Conservation (phyloP, 2,329 filamentous ascomycete species). For the Penicillium digitatum region DNA sequence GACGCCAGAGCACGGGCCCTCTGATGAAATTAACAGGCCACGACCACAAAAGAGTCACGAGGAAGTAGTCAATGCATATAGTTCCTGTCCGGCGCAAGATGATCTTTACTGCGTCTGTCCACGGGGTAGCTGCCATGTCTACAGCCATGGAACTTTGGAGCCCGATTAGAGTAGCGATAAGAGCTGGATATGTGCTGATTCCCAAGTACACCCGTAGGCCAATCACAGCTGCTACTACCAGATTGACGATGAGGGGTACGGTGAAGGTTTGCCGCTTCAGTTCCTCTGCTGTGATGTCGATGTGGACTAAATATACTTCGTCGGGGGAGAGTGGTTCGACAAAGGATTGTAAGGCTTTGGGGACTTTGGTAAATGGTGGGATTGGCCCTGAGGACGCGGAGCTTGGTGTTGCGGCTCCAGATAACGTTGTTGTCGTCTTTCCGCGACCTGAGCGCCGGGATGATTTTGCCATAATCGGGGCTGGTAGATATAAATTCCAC, state of each 20-base stretch:
- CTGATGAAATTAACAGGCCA: slow-evolving; percentile 70
- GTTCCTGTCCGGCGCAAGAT: slow-evolving; percentile 58
- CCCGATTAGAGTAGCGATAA: slow-evolving; percentile 63
- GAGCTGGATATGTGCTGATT: slow-evolving; percentile 66
- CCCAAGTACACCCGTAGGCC: slow-evolving; percentile 65
- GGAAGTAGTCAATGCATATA: slow-evolving; percentile 70
- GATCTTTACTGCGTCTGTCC: slow-evolving; percentile 54
- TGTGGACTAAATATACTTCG: slow-evolving; percentile 78
- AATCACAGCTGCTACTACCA: slow-evolving; percentile 62
- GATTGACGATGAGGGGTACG: slow-evolving; percentile 73
- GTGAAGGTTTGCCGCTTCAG: slow-evolving; percentile 81
- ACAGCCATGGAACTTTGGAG: slow-evolving; percentile 64
- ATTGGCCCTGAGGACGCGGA: slow-evolving; percentile 43
- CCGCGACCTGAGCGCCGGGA: slow-evolving; percentile 30
- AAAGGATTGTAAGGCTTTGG: slow-evolving; percentile 62
- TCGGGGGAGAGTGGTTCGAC: slow-evolving; percentile 61
- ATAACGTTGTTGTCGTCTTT: slow-evolving; percentile 25
- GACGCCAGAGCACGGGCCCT: slow-evolving; percentile 69
- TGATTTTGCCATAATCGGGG: slow-evolving; percentile 35
- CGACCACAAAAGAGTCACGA: slow-evolving; percentile 64
- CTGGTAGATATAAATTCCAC: not conserved
- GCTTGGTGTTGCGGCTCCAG: slow-evolving; percentile 33
- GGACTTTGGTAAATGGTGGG: slow-evolving; percentile 64
- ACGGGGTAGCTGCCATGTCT: slow-evolving; percentile 54
- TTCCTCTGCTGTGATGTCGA: slow-evolving; percentile 65